These are phyloP conservation scores for Nakazawaea sp. DNA, from an alignment of 805 yeast genomes.

Conservation along the genomic window DNA sequence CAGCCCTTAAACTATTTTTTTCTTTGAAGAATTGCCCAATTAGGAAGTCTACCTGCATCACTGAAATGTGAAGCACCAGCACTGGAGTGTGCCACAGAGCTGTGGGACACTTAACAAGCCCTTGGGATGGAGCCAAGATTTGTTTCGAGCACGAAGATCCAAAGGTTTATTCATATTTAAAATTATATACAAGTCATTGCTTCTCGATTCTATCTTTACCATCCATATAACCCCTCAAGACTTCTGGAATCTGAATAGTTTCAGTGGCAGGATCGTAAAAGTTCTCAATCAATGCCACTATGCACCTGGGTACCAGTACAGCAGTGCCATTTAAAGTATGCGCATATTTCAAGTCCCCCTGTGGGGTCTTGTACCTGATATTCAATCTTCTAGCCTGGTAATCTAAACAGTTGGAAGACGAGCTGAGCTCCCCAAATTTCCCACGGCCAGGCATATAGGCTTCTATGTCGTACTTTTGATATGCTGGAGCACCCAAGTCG, in stretches of 20 bases:
- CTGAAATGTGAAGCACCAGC: no score
- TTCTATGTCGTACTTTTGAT: constrained; percentile 86
- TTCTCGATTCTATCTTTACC: constrained; percentile 32
- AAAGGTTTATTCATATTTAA: background rate
- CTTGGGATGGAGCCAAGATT: no score
- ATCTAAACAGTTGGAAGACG: constrained; percentile 88
- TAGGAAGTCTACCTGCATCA: no score
- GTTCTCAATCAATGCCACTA: constrained; percentile 86
- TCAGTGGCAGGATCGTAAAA: constrained; percentile 55
- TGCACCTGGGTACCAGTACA: constrained; percentile 87
- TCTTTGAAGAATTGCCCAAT: no score
- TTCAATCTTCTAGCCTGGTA: constrained; percentile 82
- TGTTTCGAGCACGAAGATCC: no score
- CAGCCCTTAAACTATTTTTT: no score
- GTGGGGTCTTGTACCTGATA: constrained; percentile 41
- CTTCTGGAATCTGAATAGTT: constrained; percentile 58
- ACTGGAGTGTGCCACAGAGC: no score
- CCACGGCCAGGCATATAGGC: constrained; percentile 99
- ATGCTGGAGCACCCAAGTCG: constrained; percentile 92
- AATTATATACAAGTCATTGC: constrained; percentile 2
- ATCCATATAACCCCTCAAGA: constrained; percentile 67
- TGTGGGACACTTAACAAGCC: no score
- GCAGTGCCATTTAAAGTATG: constrained; percentile 95
- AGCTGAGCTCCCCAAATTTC: constrained; percentile 86
- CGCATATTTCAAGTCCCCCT: constrained; percentile 38